Conservation (phyloP, 2,329 filamentous ascomycete genomes). For the Diaporthe caulivora region DNA sequence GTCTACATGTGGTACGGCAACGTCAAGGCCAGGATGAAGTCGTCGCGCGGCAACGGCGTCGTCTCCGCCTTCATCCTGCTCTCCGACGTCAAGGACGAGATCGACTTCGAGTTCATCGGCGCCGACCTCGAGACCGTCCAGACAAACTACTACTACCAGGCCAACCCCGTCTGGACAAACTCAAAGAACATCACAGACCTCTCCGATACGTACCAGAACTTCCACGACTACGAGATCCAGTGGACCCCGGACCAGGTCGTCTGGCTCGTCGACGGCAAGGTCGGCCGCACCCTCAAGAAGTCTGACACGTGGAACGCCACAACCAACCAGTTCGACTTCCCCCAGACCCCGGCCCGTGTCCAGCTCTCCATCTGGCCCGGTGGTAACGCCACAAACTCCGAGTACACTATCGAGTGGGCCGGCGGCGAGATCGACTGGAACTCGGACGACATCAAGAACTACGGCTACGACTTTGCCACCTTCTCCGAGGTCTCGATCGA, state of each 20-base stretch:
- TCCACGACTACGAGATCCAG: constrained; percentile 91
- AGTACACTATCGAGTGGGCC: constrained; percentile 92
- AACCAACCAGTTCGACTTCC: constrained; percentile 84
- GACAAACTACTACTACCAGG: constrained; percentile 98
- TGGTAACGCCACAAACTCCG: constrained; percentile 80
- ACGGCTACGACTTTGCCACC: constrained; percentile 90
- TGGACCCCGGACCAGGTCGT: constrained; percentile 90
- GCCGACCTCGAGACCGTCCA: constrained; percentile 82
- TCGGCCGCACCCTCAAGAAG: constrained; percentile 80
- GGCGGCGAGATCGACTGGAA: constrained; percentile 93
- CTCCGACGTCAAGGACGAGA: constrained; percentile 96
- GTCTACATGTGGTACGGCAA: constrained; percentile 98
- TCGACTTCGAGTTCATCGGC: constrained; percentile 96
- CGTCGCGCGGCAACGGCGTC: constrained; percentile 86
- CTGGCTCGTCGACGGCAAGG: constrained; percentile 88
- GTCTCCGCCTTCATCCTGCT: constrained; percentile 98
- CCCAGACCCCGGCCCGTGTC: constrained; percentile 90
- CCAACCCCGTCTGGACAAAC: constrained; percentile 86
- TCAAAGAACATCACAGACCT: constrained; percentile 74
- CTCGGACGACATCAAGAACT: constrained; percentile 80
- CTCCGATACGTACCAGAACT: constrained; percentile 80
- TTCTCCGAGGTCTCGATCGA: constrained; percentile 83
- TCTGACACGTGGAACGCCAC: constrained; percentile 89
- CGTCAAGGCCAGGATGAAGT: constrained; percentile 87
- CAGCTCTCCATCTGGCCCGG: constrained; percentile 98